These are phyloP conservation scores for Aegilops speltoides DNA, from an alignment of 176 grass and related monocot species.

Conservation along the genomic window DNA sequence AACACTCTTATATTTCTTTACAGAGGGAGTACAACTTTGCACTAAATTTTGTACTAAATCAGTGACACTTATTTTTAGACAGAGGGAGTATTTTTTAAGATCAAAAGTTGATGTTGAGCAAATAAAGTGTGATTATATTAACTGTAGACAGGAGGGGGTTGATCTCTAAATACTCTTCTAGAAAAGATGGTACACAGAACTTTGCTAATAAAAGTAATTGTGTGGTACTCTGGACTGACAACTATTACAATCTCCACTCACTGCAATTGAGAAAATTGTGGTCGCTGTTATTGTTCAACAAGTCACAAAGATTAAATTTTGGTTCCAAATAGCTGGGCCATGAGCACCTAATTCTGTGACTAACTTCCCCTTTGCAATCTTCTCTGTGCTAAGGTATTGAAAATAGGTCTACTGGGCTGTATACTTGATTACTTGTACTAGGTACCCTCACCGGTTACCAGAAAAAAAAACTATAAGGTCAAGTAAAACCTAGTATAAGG, in stretches of 20 bases:
- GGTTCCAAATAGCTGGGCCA: background rate
- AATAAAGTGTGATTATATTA: background rate
- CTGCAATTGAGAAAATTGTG: background rate
- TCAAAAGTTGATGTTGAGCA: background rate
- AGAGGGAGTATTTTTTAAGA: background rate
- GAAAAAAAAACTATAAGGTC: no score
- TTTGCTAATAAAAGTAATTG: background rate
- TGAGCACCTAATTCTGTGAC: background rate
- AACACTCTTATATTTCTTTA: no score
- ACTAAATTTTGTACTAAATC: no score
- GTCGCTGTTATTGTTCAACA: slow-evolving; percentile 1
- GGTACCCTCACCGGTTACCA: background rate
- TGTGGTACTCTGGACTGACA: background rate
- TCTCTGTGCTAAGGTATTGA: no score
- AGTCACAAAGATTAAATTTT: slow-evolving; percentile 8
- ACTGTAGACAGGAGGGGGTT: background rate
- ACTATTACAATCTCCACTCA: background rate
- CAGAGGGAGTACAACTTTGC: no score
- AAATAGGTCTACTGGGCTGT: background rate
- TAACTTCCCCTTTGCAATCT: background rate
- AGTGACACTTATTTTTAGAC: no score
- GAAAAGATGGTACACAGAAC: background rate
- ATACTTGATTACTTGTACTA: background rate
- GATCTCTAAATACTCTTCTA: background rate
- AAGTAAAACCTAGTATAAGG: background rate